Conservation (phyloP, 164 flowering plant species). For the Vitis labrusca region DNA sequence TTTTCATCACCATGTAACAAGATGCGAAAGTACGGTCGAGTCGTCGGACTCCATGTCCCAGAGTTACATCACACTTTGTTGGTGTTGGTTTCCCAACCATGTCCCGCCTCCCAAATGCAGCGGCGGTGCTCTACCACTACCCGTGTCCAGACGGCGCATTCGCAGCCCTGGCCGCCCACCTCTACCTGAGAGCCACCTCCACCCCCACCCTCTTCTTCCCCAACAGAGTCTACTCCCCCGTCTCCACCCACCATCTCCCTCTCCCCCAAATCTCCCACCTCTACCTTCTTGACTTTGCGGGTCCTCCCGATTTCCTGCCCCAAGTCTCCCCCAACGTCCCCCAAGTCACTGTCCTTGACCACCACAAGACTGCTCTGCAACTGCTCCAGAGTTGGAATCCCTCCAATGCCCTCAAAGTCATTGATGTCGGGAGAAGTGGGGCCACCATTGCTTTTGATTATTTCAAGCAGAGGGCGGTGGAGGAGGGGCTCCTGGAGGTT, state of each 20-base stretch:
- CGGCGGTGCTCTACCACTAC: conserved; percentile 81
- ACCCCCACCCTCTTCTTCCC: conserved; percentile 65
- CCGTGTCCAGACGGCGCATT: conserved; percentile 94
- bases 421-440: conserved; percentile 84
- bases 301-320: conserved; percentile 74
- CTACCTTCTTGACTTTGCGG: conserved; percentile 81
- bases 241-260: conserved; percentile 41
- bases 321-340: conserved; percentile 54
- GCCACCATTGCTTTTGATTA: conserved; percentile 91
- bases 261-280: conserved; percentile 46
- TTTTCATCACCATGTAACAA: too few relatives aligned
- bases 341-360: conserved; percentile 65
- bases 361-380: conserved; percentile 92
- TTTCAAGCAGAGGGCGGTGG: conserved; percentile 52
- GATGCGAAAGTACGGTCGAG: too few relatives aligned
- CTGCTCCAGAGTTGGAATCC: conserved; percentile 23
- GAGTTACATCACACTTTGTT: too few relatives aligned
- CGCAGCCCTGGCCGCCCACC: conserved; percentile 84
- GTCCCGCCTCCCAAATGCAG: not conserved
- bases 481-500: conserved; percentile 11
- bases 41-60: too few relatives aligned
- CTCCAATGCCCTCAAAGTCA: conserved; percentile 50
- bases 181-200: conserved; percentile 63
- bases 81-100: too few relatives aligned
- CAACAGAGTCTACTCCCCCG: conserved; percentile 62